phyloP scores from a whole-genome alignment of 164 flowering plant species.

The Sextonia rubra region DNA sequence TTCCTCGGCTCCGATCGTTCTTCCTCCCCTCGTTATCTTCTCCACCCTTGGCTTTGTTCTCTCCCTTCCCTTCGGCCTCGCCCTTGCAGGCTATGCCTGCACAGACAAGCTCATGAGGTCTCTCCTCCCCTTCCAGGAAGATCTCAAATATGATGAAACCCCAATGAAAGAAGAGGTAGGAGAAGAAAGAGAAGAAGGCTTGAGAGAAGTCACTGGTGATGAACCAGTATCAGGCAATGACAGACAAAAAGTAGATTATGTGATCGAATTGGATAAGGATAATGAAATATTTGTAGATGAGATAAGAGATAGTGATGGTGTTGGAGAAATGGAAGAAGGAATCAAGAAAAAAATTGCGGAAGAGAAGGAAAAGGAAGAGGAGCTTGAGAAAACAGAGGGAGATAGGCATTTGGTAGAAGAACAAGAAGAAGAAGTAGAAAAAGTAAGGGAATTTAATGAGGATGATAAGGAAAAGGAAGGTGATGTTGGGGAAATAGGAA shows the following conservation, averaged over 20 bases:
- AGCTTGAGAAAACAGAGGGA: background rate
- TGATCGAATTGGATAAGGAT: background rate
- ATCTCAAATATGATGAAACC: too few relatives aligned
- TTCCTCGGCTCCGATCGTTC: constrained; percentile 59
- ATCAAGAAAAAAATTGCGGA: background rate
- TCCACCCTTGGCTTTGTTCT: constrained; percentile 57
- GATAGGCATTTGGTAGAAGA: background rate
- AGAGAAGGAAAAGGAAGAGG: background rate
- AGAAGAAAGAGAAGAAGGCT: too few relatives aligned
- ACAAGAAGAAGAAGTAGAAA: constrained; percentile 3
- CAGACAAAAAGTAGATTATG: background rate
- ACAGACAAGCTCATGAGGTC: constrained; percentile 58
- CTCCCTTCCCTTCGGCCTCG: constrained; percentile 59
- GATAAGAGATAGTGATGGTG: background rate
- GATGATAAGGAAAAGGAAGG: background rate
- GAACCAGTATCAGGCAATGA: background rate
- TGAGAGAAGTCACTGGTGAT: background rate
- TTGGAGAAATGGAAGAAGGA: background rate
- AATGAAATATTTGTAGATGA: background rate
- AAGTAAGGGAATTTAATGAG: background rate
- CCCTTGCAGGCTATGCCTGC: constrained; percentile 56
- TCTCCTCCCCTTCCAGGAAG: constrained; percentile 33
- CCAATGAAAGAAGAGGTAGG: background rate
- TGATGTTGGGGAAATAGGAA: background rate
- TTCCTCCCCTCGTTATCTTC: constrained; percentile 60